phyloP scores from a whole-genome alignment of 495 filamentous ascomycete genomes.

The Physcia stellaris region DNA sequence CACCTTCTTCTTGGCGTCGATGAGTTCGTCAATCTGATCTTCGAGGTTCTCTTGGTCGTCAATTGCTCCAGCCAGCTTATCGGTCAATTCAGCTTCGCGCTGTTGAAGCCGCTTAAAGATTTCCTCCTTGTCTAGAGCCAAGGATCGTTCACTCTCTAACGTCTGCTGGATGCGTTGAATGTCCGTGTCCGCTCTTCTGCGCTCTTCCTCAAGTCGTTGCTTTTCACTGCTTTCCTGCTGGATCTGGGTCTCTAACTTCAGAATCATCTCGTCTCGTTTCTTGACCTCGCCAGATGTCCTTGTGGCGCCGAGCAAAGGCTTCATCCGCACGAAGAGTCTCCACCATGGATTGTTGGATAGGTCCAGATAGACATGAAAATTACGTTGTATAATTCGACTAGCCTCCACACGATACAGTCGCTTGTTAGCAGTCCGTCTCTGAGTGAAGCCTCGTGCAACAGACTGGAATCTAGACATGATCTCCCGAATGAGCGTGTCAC shows the following conservation, averaged over 20 bases:
- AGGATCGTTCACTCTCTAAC: slow-evolving; percentile 83
- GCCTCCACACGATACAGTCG: slow-evolving; percentile 88
- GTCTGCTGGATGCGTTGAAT: slow-evolving; percentile 82
- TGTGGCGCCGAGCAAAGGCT: slow-evolving; percentile 83
- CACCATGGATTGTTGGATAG: slow-evolving; percentile 93
- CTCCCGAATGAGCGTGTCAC: slow-evolving; percentile 79
- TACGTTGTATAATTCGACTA: slow-evolving; percentile 85
- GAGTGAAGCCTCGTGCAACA: slow-evolving; percentile 74
- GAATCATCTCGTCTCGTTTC: slow-evolving; percentile 85
- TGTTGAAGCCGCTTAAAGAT: slow-evolving; percentile 91
- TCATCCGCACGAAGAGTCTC: slow-evolving; percentile 90
- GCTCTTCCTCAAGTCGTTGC: slow-evolving; percentile 79
- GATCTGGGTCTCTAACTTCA: slow-evolving; percentile 71
- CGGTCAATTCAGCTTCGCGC: slow-evolving; percentile 68
- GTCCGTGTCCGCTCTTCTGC: slow-evolving; percentile 73
- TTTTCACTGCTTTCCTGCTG: slow-evolving; percentile 59
- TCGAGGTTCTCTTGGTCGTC: slow-evolving; percentile 92
- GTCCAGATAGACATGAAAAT: slow-evolving; percentile 77
- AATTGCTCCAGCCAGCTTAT: slow-evolving; percentile 85
- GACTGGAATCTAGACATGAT: slow-evolving; percentile 95
- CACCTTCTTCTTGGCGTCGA: slow-evolving; percentile 77
- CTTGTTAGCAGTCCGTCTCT: slow-evolving; percentile 79
- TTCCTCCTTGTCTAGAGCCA: slow-evolving; percentile 95
- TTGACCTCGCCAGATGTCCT: slow-evolving; percentile 83
- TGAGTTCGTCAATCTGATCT: slow-evolving; percentile 78